A percentile compares a stretch with the other conserved stretches of the same genome.
phyloP scores from a whole-genome alignment of 116 monocot genomes.

The Papilionanthe hybrid region DNA sequence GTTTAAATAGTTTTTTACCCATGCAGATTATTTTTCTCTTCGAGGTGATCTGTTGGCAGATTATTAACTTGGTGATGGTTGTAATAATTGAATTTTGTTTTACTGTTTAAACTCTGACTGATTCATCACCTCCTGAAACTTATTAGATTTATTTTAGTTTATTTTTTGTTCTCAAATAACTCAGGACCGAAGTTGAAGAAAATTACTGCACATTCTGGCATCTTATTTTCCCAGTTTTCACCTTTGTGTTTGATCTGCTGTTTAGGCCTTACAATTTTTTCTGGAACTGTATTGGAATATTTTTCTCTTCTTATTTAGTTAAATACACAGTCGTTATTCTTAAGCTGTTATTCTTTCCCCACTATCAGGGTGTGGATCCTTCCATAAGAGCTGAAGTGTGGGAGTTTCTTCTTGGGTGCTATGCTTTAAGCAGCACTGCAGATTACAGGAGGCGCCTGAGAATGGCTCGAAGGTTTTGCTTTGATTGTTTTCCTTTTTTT shows the following conservation, averaged over 20 bases:
- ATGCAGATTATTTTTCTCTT: neutral
- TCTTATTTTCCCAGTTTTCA: neutral
- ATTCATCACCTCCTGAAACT: neutral
- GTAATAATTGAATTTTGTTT: neutral
- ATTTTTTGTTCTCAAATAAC: neutral
- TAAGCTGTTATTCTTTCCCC: constrained; percentile 10
- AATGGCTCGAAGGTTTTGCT: constrained; percentile 64
- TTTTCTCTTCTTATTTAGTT: neutral
- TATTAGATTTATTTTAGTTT: constrained; percentile 4
- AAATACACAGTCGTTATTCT: neutral
- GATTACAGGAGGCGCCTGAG: constrained; percentile 70
- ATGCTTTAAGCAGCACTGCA: constrained; percentile 72
- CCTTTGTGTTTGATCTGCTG: neutral
- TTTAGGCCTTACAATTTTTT: neutral
- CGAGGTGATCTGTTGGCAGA: neutral
- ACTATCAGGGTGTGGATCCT: constrained; percentile 89
- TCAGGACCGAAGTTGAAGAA: neutral
- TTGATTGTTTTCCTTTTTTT: constrained; percentile 7
- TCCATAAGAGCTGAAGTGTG: constrained; percentile 91
- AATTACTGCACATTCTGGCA: neutral
- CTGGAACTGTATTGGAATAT: neutral
- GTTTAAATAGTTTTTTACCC: neutral
- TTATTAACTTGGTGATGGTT: neutral
- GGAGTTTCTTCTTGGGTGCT: constrained; percentile 99
- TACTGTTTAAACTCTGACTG: neutral